Conservation (phyloP, 2,329 filamentous ascomycete species). For the Pseudopithomyces maydicus region DNA sequence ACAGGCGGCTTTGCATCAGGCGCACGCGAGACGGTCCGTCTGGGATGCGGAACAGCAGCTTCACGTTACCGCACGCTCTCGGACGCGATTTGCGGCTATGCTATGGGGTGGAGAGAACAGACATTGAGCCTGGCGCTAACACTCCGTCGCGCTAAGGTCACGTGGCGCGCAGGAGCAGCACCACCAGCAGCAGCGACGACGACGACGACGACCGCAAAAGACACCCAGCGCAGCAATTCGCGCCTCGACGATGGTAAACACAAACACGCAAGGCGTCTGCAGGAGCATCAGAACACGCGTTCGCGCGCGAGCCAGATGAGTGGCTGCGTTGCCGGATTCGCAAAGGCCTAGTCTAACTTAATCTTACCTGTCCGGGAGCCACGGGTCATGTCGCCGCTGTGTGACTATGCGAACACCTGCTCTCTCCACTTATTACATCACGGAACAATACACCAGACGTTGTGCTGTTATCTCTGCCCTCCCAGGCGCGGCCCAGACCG, state of each 20-base stretch:
- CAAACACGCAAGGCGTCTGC: constrained; percentile 18
- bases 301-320: constrained; percentile 37
- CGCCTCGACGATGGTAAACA: neutral
- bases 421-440: constrained; percentile 48
- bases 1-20: constrained; percentile 34
- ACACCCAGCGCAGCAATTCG: constrained; percentile 6
- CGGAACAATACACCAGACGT: constrained; percentile 22
- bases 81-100: constrained; percentile 37
- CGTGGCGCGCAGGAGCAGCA: constrained; percentile 6
- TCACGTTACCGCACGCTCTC: constrained; percentile 40
- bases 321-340: constrained; percentile 43
- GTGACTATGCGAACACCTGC: constrained; percentile 41
- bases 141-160: constrained; percentile 6
- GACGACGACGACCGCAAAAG: too few species aligned
- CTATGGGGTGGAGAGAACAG: constrained; percentile 22
- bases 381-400: constrained; percentile 42
- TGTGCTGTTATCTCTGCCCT: constrained; percentile 30
- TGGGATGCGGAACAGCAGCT: constrained; percentile 35
- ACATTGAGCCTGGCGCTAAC: constrained; percentile 4
- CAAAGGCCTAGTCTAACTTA: constrained; percentile 41
- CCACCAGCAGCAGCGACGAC: too few species aligned
- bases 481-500: constrained; percentile 9
- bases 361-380: constrained; percentile 24
- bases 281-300: constrained; percentile 26
- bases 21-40: constrained; percentile 27